Percentiles rank a stretch among this genome's conserved stretches.
Conservation (phyloP, 306 rosid genomes). For the Sechiopsis laciniata region DNA sequence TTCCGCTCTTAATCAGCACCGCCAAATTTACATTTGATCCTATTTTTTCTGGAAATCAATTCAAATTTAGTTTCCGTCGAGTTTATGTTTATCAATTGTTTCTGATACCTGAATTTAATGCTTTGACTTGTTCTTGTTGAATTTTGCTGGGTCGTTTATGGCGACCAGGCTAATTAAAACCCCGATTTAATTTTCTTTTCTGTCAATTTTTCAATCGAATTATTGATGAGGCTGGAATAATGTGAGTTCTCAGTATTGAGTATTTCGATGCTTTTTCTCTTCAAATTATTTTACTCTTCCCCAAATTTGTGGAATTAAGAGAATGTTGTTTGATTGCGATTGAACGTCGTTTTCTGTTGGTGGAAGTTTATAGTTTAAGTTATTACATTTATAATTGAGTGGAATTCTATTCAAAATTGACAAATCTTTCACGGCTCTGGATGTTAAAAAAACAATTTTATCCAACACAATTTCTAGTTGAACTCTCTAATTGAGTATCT, state of each 20-base stretch:
- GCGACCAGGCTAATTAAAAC: background rate
- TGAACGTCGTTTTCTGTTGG: background rate
- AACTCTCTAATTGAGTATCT: background rate
- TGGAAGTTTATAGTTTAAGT: background rate
- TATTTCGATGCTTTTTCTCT: background rate
- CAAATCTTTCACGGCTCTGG: background rate
- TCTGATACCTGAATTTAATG: background rate
- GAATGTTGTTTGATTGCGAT: background rate
- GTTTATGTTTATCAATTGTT: background rate
- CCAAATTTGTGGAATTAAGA: background rate
- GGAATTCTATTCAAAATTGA: background rate
- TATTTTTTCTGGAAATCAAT: background rate
- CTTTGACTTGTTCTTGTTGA: background rate
- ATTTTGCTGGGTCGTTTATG: background rate
- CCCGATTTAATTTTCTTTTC: background rate
- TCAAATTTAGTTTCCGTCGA: background rate
- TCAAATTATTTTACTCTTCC: background rate
- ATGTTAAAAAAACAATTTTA: background rate
- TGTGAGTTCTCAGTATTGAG: background rate
- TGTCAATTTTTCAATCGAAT: background rate
- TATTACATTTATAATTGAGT: background rate
- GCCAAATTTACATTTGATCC: background rate
- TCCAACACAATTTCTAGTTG: background rate
- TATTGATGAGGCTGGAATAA: background rate
- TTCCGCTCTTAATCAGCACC: background rate